phyloP scores from a whole-genome alignment of 495 filamentous ascomycete species.

The Eremomyces bilateralis region DNA sequence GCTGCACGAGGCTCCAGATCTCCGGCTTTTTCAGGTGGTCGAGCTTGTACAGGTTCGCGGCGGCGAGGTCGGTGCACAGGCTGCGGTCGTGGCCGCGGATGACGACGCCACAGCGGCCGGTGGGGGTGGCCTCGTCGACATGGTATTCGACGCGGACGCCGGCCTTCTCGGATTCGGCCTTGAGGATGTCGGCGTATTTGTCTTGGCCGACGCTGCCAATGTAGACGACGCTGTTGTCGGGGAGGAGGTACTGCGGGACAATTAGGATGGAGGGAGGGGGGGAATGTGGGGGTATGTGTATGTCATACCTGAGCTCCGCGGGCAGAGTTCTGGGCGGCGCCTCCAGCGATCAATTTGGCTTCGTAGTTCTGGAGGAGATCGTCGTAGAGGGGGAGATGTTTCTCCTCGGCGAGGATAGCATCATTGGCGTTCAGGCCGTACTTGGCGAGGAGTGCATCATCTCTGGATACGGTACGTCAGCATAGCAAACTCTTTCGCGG shows the following conservation, averaged over 20 bases:
- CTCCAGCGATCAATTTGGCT: constrained; percentile 86
- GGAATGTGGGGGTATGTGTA: not conserved
- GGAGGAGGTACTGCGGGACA: constrained; percentile 67
- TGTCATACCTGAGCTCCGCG: constrained; percentile 56
- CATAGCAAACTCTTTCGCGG: constrained; percentile 6
- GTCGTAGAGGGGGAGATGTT: constrained; percentile 77
- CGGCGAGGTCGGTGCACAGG: constrained; percentile 88
- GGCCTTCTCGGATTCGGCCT: constrained; percentile 53
- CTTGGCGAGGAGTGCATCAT: constrained; percentile 64
- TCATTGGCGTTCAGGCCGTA: constrained; percentile 90
- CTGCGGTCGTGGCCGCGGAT: constrained; percentile 87
- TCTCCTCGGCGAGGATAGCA: constrained; percentile 84
- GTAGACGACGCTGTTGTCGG: constrained; percentile 69
- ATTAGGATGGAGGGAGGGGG: constrained; percentile 4
- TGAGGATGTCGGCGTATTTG: constrained; percentile 69
- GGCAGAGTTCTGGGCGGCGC: constrained; percentile 95
- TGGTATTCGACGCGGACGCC: constrained; percentile 88
- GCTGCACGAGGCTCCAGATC: constrained; percentile 76
- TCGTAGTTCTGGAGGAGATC: constrained; percentile 71
- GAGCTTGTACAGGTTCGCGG: constrained; percentile 89
- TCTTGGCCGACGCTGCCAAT: constrained; percentile 83
- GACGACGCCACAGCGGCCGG: constrained; percentile 85
- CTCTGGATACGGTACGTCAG: constrained; percentile 21
- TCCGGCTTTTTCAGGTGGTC: constrained; percentile 81
- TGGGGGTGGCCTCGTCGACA: constrained; percentile 57